Evolutionary conservation across 1,139 yeast species (phyloP), one percentile per base, ranked within the genome.

Genomic region (Geotrichum candidum): DNA sequence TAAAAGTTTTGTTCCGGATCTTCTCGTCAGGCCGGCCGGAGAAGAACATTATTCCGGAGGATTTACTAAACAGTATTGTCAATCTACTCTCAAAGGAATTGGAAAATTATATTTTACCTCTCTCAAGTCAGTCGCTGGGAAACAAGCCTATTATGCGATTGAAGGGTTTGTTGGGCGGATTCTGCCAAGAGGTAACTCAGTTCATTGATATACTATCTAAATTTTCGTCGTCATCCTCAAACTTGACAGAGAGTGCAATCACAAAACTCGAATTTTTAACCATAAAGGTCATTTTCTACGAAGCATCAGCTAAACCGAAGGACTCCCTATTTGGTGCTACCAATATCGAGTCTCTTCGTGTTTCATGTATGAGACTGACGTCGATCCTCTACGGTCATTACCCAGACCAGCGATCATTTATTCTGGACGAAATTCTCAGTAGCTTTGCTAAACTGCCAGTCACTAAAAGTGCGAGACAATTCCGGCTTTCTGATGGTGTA

Each of bases 401-500:
- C 18, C 59, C 62, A 22, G 80, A 78, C 53, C 95, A 88, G 68
- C 76, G 88, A 61, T 74, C 74, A 1, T 86, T 85, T 68, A 77
- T 89, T 9, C 67, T 88, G 13, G 82, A 81, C 57, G 94, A 89
- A 69, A 69, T 87, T 2, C 68, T 87, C n/a, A 72, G 80, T 2
- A 81, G 80, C 61, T 74, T 84, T 62, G 82, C 80, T 56, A 79
- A 76, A 54, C 69, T 85, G 7, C 82, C 87, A 0, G 69, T 76
- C 1, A 77, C 77, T 61, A 79, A 82, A 68, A 62, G 70, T 23
- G 66, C 85, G 0, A 77, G 84, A 56, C 82, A 79, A 55, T 77
- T 74, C 59, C 77, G 76, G 53, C 65, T 82, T 0, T 67, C 77
- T 0, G 72, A 80, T 53, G 87, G 87, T 0, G 70, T 74, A 3